Percentiles rank a stretch among this genome's conserved stretches.
Conservation (phyloP, 2,329 filamentous ascomycete species). For the Nemania abortiva region DNA sequence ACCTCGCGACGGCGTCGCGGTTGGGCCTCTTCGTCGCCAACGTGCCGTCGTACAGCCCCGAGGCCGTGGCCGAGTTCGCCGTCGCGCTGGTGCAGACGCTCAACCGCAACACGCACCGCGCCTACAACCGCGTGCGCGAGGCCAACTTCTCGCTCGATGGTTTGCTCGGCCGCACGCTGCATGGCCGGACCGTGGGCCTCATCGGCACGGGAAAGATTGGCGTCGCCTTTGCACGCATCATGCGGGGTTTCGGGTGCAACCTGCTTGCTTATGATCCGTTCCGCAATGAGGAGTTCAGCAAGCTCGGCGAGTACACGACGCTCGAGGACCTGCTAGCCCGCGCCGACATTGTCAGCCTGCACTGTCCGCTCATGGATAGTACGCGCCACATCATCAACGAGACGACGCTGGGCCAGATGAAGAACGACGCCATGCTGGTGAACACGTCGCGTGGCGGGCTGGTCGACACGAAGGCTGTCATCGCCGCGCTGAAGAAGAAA, state of each 20-base stretch:
- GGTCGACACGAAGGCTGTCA: conserved; percentile 70
- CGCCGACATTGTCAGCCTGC: conserved; percentile 73
- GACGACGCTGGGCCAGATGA: conserved; percentile 66
- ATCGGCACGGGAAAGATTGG: conserved; percentile 76
- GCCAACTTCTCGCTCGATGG: conserved; percentile 76
- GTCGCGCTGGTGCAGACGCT: conserved; percentile 76
- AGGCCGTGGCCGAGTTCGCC: conserved; percentile 77
- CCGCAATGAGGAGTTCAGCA: conserved; percentile 61
- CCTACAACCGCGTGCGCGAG: conserved; percentile 76
- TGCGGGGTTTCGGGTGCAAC: conserved; percentile 73
- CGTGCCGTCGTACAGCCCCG: conserved; percentile 76
- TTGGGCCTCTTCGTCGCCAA: conserved; percentile 72
- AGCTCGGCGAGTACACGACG: conserved; percentile 64
- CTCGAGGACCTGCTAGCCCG: conserved; percentile 66
- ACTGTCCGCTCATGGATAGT: conserved; percentile 72
- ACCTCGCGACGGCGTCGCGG: conserved; percentile 66
- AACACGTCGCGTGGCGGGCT: conserved; percentile 77
- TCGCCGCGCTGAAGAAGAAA: conserved; percentile 70
- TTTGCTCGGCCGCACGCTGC: conserved; percentile 70
- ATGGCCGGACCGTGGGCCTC: conserved; percentile 75
- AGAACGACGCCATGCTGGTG: conserved; percentile 70
- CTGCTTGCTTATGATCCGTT: conserved; percentile 72
- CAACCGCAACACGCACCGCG: conserved; percentile 75
- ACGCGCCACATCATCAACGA: conserved; percentile 73
- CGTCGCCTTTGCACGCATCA: conserved; percentile 69